Evolutionary conservation across 1,284 basidiomycete genomes (phyloP).

Genomic region (Volvariella surrecta): DNA sequence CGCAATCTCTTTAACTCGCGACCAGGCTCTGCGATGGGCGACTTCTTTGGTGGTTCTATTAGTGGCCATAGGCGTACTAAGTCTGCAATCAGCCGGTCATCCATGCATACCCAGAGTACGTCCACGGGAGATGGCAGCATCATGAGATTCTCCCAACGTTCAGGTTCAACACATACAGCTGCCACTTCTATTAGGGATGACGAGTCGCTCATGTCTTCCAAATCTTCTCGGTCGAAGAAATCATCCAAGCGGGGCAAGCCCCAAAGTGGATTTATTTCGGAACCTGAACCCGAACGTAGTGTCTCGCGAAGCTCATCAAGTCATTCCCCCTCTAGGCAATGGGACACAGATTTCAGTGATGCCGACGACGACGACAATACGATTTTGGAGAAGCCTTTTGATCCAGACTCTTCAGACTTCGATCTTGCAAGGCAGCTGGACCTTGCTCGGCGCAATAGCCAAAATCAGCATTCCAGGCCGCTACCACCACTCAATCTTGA

Average conservation of each 20-base stretch:
- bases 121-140: conserved; percentile 56
- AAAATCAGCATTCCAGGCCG: conserved; percentile 54
- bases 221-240: conserved; percentile 33
- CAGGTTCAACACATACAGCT: conserved; percentile 59
- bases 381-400: conserved; percentile 21
- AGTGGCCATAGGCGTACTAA: conserved; percentile 55
- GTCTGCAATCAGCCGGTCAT: conserved; percentile 62
- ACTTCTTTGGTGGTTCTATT: conserved; percentile 64
- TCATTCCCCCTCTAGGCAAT: conserved; percentile 33
- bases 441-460: conserved; percentile 73
- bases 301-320: conserved; percentile 25
- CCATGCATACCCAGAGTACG: conserved; percentile 55
- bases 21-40: conserved; percentile 51
- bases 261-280: conserved; percentile 37
- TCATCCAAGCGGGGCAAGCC: conserved; percentile 53
- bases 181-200: conserved; percentile 57
- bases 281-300: conserved; percentile 31
- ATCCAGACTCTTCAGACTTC: conserved; percentile 58
- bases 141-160: conserved; percentile 60
- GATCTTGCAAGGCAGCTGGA: conserved; percentile 69
- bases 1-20: conserved; percentile 64
- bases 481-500: conserved; percentile 30
- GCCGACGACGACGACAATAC: conserved; percentile 34
- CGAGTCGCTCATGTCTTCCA: conserved; percentile 38
- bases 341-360: conserved; percentile 31